Conservation (phyloP, 2,329 filamentous ascomycete genomes). For the Trichoderma atrobrunneum region DNA sequence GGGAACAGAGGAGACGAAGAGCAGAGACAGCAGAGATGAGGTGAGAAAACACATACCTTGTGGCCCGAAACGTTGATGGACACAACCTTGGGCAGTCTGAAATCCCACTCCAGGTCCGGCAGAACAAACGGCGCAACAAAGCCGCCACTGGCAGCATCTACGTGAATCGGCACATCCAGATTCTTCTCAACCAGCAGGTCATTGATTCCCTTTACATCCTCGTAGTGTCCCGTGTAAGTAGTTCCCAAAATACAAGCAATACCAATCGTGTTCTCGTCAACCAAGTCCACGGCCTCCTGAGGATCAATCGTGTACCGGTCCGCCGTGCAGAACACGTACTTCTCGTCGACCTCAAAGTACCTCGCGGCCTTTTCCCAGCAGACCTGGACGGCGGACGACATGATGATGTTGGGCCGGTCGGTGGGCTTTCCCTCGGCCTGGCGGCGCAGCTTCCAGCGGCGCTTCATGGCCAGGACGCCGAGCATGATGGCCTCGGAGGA, state of each 20-base stretch:
- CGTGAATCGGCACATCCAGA: constrained; percentile 84
- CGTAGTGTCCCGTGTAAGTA: constrained; percentile 94
- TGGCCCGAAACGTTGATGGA: constrained; percentile 95
- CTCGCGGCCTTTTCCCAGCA: constrained; percentile 93
- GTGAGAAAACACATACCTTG: constrained; percentile 53
- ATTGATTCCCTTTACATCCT: constrained; percentile 89
- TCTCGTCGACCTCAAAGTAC: constrained; percentile 93
- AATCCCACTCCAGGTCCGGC: constrained; percentile 85
- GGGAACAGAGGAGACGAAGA: no score
- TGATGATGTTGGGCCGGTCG: constrained; percentile 85
- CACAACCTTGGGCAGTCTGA: constrained; percentile 81
- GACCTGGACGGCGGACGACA: constrained; percentile 94
- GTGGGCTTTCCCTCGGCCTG: constrained; percentile 77
- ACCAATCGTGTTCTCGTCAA: constrained; percentile 76
- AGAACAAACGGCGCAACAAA: constrained; percentile 92
- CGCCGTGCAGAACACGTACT: constrained; percentile 64
- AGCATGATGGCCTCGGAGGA: constrained; percentile 89
- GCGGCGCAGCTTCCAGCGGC: constrained; percentile 84
- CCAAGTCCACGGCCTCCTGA: constrained; percentile 55
- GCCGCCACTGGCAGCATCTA: constrained; percentile 87
- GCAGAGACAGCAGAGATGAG: no score
- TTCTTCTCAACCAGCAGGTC: constrained; percentile 73
- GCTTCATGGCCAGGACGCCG: constrained; percentile 87
- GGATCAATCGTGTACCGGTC: constrained; percentile 64
- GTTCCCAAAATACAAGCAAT: constrained; percentile 90